Evolutionary conservation across 345 rosid species (phyloP), one percentile per base, ranked within the genome.

Genomic region (Eucalyptus albens): DNA sequence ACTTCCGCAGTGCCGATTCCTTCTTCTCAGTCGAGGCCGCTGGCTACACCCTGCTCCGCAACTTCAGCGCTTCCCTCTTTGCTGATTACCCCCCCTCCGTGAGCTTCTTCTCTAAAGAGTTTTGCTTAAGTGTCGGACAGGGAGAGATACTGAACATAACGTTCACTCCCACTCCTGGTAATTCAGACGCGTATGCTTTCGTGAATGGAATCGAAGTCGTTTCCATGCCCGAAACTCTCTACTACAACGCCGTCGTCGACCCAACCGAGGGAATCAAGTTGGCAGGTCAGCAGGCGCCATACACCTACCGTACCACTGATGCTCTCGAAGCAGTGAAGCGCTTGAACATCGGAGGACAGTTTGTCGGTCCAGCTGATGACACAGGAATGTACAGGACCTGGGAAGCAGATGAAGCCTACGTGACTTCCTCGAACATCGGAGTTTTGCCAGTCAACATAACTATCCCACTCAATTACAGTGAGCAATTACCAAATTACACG

Each of bases 171-270:
- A 90, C 56, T 26, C 19, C 65, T 0, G 86, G 40, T 6, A 55
- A 86, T 15, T 72, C 91, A 17, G 86, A 86, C 37, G 88, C 95
- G 22, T 91, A 86, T 40, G 93, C 92, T 37, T 90, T 93, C 27
- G 86, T 93, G 87, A 93, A 92, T 42, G 94, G 92, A 31, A 90
- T 93, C 29, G 93, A 93, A 88, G 50, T 93, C 21, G 91, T 93
- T 44, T 92, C 94, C 29, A 91, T 92, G 91, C 94, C 95, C 4
- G 33, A 42, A 37, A 14, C 77, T 87, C 93, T 92, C 15, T 92
- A 92, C 51, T 92, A 90, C 51, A 33, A n/a, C 31, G 2, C 40
- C 9, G n/a, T 2, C 5, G 59, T 31, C 16, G 88, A 50, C 55
- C 4, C 67, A 14, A 26, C 42, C 19, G 77, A 56, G n/a, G 10